Evolutionary conservation across 2,329 filamentous ascomycete species (phyloP), one percentile per base, ranked within the genome.

Genomic region (Colletotrichum phormii): DNA sequence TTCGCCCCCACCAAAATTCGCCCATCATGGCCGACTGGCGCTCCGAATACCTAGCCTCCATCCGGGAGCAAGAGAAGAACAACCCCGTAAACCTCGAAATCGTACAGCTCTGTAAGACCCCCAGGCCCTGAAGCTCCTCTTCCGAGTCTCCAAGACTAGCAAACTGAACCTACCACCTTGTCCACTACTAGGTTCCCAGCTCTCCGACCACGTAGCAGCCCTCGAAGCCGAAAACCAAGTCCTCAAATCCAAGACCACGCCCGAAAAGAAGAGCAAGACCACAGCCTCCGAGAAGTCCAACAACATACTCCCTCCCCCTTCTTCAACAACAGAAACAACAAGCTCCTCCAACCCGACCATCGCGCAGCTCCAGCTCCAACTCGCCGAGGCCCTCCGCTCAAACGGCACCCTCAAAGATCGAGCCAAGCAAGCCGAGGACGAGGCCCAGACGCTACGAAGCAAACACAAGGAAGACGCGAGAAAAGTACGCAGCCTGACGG

Each of bases 341-440:
- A 75, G 35, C 66, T 75, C 80, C 35, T 75, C 80, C 64, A 82
- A 85, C 54, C 76, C 81, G 0, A 81, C 78, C 22, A 77, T 83
- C 9, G 80, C 86, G 4, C 89, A 90, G 76, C 83, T 93, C 2
- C 89, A 91, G 65, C 85, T 91, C 64, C 94, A 97, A 71, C 88
- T 98, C 1, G 89, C 93, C 26, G 90, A 94, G 79, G 93, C 95
- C 5, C 89, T 97, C 75, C 92, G 93, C 46, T 91, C 93, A 8
- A 93, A 93, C 73, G 88, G 90, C 22, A 89, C 92, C 64, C 85
- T 95, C 4, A 90, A 95, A 79, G 82, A 87, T 11, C 88, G 91
- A 46, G 85, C 97, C 5, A 88, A 89, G 64, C 82, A 84, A 6
- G 87, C 92, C 37, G 91, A 91, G 35, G 84, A 89, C 13, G 91